Evolutionary conservation across 768 basidiomycete genomes (phyloP), one percentile per base, ranked within the genome.

Genomic region (Termitomyces titanicus): DNA sequence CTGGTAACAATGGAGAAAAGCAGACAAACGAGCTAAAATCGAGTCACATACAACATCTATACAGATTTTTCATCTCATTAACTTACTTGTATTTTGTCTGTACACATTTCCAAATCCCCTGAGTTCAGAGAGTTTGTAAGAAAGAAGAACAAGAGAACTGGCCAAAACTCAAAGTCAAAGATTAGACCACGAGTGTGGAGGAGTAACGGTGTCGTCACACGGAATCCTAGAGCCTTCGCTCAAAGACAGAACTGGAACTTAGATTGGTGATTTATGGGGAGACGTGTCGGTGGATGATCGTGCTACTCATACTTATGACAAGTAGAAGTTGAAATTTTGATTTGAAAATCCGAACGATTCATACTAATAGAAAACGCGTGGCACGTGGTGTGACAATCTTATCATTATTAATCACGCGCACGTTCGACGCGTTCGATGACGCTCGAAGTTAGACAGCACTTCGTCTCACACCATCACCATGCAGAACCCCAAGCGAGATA

Each of bases 401-500:
- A 33, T 31, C 53, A n/a, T 35, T 24, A 20, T 54, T 37, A 6
- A 27, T 40, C 50, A 40, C 50, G 37, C 50, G 37, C 22, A 3
- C 9, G 4, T 6, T 43, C 6, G 29, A 37, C 48, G 35, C 48
- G 47, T 48, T 48, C 17, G 22, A 48, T 48, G 46, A 47, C 31
- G n/a, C 24, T 39, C 13, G 3, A 34, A 22, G 40, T 50, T 9
- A 43, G 46, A 44, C 47, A 31, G 1, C 20, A 18, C 52, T 37
- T 18, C 22, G 9, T 45, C 48, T 47, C n/a, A 18, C 40, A 50
- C 59, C 31, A 52, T 57, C 59, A 62, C 38, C 65, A 86, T 86
- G 84, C 77, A 87, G 54, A 71, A 82, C 52, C 86, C 85, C 0
- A 72, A 64, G 29, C 59, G 69, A 39, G 85, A 87, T 17, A 81